These are phyloP conservation scores for Dendrobium chrysotoxum DNA, from an alignment of 106 monocot genomes.

Conservation along the genomic window DNA sequence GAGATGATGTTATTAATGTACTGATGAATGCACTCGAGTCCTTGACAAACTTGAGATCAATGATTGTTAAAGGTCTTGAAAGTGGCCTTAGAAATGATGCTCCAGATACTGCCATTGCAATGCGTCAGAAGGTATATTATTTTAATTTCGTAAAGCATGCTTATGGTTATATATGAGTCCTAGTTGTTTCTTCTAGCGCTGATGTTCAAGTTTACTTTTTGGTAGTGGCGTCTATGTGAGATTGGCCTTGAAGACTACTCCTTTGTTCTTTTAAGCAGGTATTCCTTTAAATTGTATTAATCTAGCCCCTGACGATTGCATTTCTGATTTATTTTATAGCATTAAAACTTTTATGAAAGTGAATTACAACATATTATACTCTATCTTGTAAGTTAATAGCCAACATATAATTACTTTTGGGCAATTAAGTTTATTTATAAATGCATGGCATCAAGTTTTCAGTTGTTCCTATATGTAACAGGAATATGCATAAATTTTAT, in stretches of 20 bases:
- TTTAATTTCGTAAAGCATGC: neutral
- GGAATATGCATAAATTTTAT: too few relatives aligned
- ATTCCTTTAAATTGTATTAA: neutral
- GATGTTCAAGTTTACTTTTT: slow-evolving; percentile 3
- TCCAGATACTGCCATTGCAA: slow-evolving; percentile 88
- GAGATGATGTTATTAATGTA: slow-evolving; percentile 18
- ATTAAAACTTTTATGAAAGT: neutral
- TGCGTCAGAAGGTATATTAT: slow-evolving; percentile 77
- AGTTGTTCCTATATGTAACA: too few relatives aligned
- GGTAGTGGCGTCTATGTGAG: slow-evolving; percentile 91
- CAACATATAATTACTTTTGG: too few relatives aligned
- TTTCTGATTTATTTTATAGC: neutral
- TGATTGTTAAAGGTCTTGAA: slow-evolving; percentile 74
- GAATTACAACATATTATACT: too few relatives aligned
- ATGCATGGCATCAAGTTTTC: too few relatives aligned
- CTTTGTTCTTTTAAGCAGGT: slow-evolving; percentile 95
- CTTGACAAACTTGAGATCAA: slow-evolving; percentile 51
- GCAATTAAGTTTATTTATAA: too few relatives aligned
- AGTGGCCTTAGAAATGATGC: slow-evolving; percentile 98
- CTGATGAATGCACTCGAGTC: slow-evolving; percentile 55
- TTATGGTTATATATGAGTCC: neutral
- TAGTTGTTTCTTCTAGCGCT: neutral
- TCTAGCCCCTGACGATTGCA: neutral
- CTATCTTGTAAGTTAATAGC: too few relatives aligned
- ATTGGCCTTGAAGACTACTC: slow-evolving; percentile 95